Percentiles rank a stretch among this genome's conserved stretches.
Evolutionary conservation across 2,329 filamentous ascomycete genomes (phyloP).

Genomic region (Talaromyces sp.): DNA sequence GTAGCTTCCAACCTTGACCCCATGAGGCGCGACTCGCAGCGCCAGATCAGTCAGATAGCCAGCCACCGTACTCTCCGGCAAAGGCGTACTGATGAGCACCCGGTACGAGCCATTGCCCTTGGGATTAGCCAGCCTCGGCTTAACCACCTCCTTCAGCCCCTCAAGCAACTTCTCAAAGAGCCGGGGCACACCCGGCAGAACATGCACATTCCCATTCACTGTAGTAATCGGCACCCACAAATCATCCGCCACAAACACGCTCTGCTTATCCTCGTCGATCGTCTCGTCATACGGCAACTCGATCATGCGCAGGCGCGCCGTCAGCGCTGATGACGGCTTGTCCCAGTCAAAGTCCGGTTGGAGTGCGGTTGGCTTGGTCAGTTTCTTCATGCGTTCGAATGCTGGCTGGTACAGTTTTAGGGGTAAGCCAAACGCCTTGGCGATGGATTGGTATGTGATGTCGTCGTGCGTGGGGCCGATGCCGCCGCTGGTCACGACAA

Average conservation of each 20-base stretch:
- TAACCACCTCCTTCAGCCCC: constrained; percentile 59
- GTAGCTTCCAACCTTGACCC: constrained; percentile 93
- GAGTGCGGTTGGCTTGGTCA: constrained; percentile 67
- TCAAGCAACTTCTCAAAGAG: constrained; percentile 76
- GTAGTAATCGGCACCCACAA: constrained; percentile 87
- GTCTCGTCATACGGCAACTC: constrained; percentile 70
- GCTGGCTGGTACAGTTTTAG: constrained; percentile 72
- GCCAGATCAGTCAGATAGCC: constrained; percentile 76
- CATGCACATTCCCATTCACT: constrained; percentile 89
- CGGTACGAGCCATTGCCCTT: constrained; percentile 74
- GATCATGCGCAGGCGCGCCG: constrained; percentile 85
- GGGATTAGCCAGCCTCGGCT: constrained; percentile 68
- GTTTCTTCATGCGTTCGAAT: constrained; percentile 73
- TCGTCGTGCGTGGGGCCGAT: constrained; percentile 99
- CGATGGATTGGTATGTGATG: constrained; percentile 92
- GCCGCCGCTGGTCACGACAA: constrained; percentile 90
- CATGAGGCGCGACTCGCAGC: constrained; percentile 62
- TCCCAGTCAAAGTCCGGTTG: constrained; percentile 81
- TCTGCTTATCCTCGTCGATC: constrained; percentile 62
- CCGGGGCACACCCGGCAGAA: constrained; percentile 81
- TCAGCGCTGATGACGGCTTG: constrained; percentile 67
- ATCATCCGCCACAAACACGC: constrained; percentile 70
- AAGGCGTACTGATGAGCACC: constrained; percentile 77
- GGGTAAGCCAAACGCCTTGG: constrained; percentile 74
- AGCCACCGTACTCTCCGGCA: constrained; percentile 81